Base-by-base conservation (phyloP, 495 filamentous ascomycete genomes). In the Neurospora sp. region DNA sequence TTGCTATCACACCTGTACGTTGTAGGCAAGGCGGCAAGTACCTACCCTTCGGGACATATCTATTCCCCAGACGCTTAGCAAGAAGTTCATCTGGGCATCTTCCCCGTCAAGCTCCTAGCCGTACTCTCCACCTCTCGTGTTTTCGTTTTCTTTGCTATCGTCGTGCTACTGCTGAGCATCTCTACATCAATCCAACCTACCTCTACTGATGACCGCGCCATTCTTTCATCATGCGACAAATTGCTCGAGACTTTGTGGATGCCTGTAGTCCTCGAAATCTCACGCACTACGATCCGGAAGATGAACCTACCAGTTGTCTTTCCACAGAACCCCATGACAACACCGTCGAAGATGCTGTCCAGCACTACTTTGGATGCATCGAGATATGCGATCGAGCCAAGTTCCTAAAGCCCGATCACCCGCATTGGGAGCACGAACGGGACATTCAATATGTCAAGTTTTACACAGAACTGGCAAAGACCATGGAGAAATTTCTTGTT, bases 361-460 rank as follows among this genome's bases (percentile, higher is more conserved):
- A 79, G 8, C 81, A 82, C 48, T 83, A 78, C 69, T 70, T 79
- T 48, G 81, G 80, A 20, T 83, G 81, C 42, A 79, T 83, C 38
- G 71, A 78, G 14, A 77, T 81, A 23, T 16, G 20, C 4, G 74
- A 82, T 0, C 75, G 77, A 18, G 23, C 72, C 5, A 10, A 54
- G 0, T 83, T 81, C 38, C 76, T 79, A n/a, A 46, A 72, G 5
- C 38, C 16, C 3, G 5, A 42, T 0, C 70, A 73, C 18, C 1
- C 7, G 2, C 72, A 80, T n/a, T 79, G 78, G 78, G 0, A 76
- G 66, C 6, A 78, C 4, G 76, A 79, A 35, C 27, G 74, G 2
- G 1, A 70, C 0, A n/a, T 48, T 48, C 44, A 48, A 48, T 11
- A 48, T 48, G n/a, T 3, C 0, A 48, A 5, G 9, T 20, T 11